Conservation (phyloP, 257 asterid genomes). For the Solanum sejunctum region DNA sequence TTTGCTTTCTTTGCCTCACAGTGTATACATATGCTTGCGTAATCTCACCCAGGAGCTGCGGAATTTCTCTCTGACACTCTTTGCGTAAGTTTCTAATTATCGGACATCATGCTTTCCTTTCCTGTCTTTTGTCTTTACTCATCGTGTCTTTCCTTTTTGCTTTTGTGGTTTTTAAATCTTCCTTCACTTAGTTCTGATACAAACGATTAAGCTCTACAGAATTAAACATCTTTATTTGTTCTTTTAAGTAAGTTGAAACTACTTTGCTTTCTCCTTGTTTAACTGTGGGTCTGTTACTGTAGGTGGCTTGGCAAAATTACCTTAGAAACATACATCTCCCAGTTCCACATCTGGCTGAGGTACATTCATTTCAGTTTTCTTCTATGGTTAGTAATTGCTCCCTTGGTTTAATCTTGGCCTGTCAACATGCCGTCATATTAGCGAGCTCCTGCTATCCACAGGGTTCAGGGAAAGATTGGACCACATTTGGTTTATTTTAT, state of each 20-base stretch:
- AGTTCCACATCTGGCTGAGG: constrained; percentile 99
- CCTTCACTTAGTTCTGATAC: not conserved
- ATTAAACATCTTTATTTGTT: not conserved
- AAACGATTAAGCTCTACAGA: not conserved
- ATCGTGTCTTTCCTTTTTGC: not conserved
- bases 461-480: not conserved
- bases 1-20: constrained; percentile 16
- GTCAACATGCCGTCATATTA: not conserved
- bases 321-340: constrained; percentile 90
- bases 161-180: not conserved
- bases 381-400: not conserved
- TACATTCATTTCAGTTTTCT: constrained; percentile 4
- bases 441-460: not conserved
- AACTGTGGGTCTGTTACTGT: constrained; percentile 14
- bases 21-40: constrained; percentile 83
- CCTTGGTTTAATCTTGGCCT: not conserved
- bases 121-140: not conserved
- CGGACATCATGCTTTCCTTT: not conserved
- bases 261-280: constrained; percentile 6
- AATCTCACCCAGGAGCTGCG: constrained; percentile 79
- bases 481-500: not conserved
- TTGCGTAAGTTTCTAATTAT: constrained; percentile 57
- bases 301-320: constrained; percentile 99
- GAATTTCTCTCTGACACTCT: constrained; percentile 69
- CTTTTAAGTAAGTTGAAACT: not conserved